These are phyloP conservation scores for Filosporella fistucella DNA, from an alignment of 495 filamentous ascomycete genomes.

Conservation along the genomic window DNA sequence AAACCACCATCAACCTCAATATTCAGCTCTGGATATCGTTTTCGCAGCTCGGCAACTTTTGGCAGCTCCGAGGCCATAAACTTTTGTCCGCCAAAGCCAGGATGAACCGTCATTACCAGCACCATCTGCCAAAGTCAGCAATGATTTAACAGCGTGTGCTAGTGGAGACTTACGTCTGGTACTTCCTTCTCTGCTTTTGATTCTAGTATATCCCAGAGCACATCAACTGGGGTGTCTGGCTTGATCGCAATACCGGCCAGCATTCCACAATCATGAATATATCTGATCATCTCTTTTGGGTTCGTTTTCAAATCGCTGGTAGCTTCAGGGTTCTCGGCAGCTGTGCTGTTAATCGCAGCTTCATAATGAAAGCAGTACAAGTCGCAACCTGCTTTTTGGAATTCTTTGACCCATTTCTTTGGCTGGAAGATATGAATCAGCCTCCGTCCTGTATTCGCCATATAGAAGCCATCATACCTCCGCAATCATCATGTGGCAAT, in stretches of 20 bases:
- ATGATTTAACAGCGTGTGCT: neutral
- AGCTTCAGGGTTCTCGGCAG: constrained; percentile 71
- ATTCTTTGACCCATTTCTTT: constrained; percentile 95
- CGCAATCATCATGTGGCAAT: constrained; percentile 99
- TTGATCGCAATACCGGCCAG: constrained; percentile 94
- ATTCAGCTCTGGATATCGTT: constrained; percentile 83
- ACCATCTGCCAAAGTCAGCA: constrained; percentile 69
- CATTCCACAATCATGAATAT: constrained; percentile 85
- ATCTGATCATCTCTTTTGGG: constrained; percentile 80
- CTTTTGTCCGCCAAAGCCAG: constrained; percentile 96
- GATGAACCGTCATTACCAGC: constrained; percentile 96
- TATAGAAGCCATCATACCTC: constrained; percentile 55
- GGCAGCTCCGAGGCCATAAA: constrained; percentile 96
- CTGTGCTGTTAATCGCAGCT: constrained; percentile 80
- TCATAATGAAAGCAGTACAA: constrained; percentile 99
- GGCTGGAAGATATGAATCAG: constrained; percentile 48
- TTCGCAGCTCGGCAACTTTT: constrained; percentile 80
- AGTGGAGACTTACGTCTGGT: constrained; percentile 70
- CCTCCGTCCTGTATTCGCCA: neutral
- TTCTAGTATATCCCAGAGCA: constrained; percentile 86
- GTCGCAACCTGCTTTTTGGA: constrained; percentile 90
- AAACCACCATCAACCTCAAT: constrained; percentile 97
- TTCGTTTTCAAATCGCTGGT: constrained; percentile 62
- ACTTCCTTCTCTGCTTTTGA: constrained; percentile 62
- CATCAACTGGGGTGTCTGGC: constrained; percentile 83